Base-by-base conservation (phyloP, 2,329 filamentous ascomycete species). In the Fusarium verrucosum region DNA sequence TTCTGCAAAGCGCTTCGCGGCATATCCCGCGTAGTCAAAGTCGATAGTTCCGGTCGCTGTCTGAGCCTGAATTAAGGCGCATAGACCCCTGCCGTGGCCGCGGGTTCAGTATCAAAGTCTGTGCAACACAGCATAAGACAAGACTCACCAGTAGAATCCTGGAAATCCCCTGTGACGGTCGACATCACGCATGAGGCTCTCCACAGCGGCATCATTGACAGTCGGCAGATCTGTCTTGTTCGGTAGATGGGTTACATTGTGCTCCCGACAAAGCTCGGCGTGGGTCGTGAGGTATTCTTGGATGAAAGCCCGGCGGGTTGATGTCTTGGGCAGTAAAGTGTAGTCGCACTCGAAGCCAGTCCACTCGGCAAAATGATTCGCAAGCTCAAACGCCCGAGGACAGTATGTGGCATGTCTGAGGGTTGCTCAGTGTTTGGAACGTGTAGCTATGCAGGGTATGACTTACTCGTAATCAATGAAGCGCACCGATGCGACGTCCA, bases 391-490 rank as follows among this genome's bases (percentile, higher is more conserved):
- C 19, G 66, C 66, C 44, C 52, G 52, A 13, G 66, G 63, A 13
- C 63, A 69, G n/a, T 62, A 68, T 6, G 66, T 69, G 32, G 66
- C 60, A 44, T 69, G 66, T 52, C 66, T 69, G n/a, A 13, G 7
- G 17, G 53, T 19, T 44, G 32, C n/a, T 49, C 38, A 17, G 19
- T 22, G 38, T 32, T 30, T 20, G 30, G 22, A 37, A 43, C 36
- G 22, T 33, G 40, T 26, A 32, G 13, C 10, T 30, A 41, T 10
- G 13, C 14, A 40, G 23, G 40, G 54, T 57, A 14, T 38, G 20
- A 58, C 66, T 49, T 52, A 69, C 66, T 69, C 66, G 56, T 69
- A 69, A 35, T 69, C 66, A 26, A 69, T 69, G 54, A 69, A 69
- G 10, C 61, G 61, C 5, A 69, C 63, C 25, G 63, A 58, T 20